A percentile compares a stretch with the other conserved stretches of the same genome.
Evolutionary conservation across 2,329 filamentous ascomycete genomes (phyloP).

Genomic region (Pyrenophora seminiperda): DNA sequence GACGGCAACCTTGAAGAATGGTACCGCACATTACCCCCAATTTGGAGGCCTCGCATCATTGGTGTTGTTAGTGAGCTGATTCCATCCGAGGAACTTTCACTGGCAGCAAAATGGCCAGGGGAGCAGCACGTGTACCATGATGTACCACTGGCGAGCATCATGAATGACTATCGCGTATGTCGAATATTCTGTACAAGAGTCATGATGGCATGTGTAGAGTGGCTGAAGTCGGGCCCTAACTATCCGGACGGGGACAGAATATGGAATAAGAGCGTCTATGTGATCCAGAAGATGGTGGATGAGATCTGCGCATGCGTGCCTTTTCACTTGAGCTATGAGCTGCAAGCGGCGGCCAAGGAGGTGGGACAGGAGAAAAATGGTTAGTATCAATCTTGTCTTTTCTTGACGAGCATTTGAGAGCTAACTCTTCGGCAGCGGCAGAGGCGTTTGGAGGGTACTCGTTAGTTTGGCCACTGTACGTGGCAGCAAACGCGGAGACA

Average conservation of each 20-base stretch:
- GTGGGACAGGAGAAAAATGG: slow-evolving; percentile 44
- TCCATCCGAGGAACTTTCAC: slow-evolving; percentile 31
- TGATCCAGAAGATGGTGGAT: slow-evolving; percentile 48
- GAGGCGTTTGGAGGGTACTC: slow-evolving; percentile 49
- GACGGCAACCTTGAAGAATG: slow-evolving; percentile 47
- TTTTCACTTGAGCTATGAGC: slow-evolving; percentile 47
- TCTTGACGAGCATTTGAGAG: neutral
- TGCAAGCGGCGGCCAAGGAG: slow-evolving; percentile 43
- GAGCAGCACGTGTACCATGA: slow-evolving; percentile 50
- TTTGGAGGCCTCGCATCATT: slow-evolving; percentile 45
- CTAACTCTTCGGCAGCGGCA: slow-evolving; percentile 35
- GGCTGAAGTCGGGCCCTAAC: slow-evolving; percentile 27
- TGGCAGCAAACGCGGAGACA: slow-evolving; percentile 45
- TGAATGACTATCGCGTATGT: slow-evolving; percentile 50
- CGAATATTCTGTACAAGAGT: slow-evolving; percentile 49
- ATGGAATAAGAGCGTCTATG: slow-evolving; percentile 30
- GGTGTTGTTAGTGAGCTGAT: slow-evolving; percentile 34
- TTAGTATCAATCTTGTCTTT: slow-evolving; percentile 15
- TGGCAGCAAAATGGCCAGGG: slow-evolving; percentile 44
- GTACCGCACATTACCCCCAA: slow-evolving; percentile 42
- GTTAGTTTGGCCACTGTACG: slow-evolving; percentile 50
- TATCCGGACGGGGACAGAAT: slow-evolving; percentile 15
- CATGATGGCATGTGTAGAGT: slow-evolving; percentile 44
- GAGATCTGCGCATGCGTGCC: slow-evolving; percentile 49
- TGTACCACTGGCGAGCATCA: slow-evolving; percentile 46